Evolutionary conservation across 805 yeast species (phyloP), one percentile per base, ranked within the genome.

Genomic region (Candida sithepensis): DNA sequence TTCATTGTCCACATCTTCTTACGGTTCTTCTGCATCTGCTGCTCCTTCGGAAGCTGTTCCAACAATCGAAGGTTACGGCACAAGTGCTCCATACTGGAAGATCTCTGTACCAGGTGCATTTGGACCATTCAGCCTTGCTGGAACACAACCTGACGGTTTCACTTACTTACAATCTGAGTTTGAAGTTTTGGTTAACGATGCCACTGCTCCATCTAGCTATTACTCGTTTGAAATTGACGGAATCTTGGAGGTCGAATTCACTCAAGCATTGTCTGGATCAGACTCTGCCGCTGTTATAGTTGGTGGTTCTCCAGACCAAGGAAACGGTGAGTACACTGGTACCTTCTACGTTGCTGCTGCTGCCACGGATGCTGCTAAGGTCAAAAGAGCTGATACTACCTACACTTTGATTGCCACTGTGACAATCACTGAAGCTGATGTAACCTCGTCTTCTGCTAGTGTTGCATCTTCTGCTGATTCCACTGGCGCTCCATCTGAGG

Each of bases 381-480:
- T 41, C 10, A 43, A 39, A 42, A 47, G 50, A 40, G 50, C 37
- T 26, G 34, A 9, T 6, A 32, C 44, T 13, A 33, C 47, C 13
- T 43, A 37, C 22, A n/a, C 46, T 10, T 23, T 34, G 2, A 49
- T 47, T 26, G 40, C 45, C 12, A 42, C 44, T 45, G 49, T 45
- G 34, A 54, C 43, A 48, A 38, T 26, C 42, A 46, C 45, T 44
- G 57, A 18, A 46, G 57, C 46, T 42, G 39, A 5, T 19, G 47
- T 51, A 24, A n/a, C 28, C 4, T 23, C 45, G 5, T 22, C 45
- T 33, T 12, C 22, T 26, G 21, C 32, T 2, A 23, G 13, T 39
- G n/a, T 36, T 22, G 38, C n/a, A 16, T 47, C 49, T 9, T 50
- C 49, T 16, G 46, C 56, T 45, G 46, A 32, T 34, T 34, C 33